phyloP scores from a whole-genome alignment of 2,329 filamentous ascomycete genomes.

The Alternaria gansuensis region DNA sequence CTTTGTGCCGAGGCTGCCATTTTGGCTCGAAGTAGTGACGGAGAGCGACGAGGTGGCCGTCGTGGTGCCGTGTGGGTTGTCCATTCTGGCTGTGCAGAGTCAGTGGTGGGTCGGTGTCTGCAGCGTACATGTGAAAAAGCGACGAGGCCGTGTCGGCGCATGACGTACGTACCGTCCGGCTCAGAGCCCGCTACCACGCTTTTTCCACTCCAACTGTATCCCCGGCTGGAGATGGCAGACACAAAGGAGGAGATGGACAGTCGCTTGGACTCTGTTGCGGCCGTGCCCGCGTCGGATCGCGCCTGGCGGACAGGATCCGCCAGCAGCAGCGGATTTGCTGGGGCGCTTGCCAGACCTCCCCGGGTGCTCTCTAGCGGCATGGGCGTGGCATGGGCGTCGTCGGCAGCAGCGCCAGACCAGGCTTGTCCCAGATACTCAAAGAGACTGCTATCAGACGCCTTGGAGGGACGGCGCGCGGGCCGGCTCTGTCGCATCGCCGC shows the following conservation, averaged over 20 bases:
- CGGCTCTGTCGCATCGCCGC: conserved; percentile 55
- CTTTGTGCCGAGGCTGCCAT: conserved; percentile 52
- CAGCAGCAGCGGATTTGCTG: conserved; percentile 46
- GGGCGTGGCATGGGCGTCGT: conserved; percentile 60
- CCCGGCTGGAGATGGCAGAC: conserved; percentile 65
- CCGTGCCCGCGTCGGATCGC: conserved; percentile 55
- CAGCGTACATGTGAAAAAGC: conserved; percentile 13
- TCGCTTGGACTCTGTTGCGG: conserved; percentile 65
- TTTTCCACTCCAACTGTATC: conserved; percentile 59
- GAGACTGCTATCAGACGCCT: conserved; percentile 57
- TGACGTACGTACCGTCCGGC: conserved; percentile 54
- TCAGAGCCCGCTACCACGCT: conserved; percentile 59
- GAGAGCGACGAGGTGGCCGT: conserved; percentile 57
- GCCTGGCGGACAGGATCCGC: conserved; percentile 60
- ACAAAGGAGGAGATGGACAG: conserved; percentile 76
- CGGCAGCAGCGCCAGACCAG: conserved; percentile 55
- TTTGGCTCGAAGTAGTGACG: conserved; percentile 57
- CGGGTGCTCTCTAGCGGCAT: conserved; percentile 42
- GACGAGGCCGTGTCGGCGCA: conserved; percentile 10
- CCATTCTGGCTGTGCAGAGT: conserved; percentile 37
- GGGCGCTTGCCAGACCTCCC: conserved; percentile 24
- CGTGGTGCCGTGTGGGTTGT: conserved; percentile 47
- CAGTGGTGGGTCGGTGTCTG: conserved; percentile 17
- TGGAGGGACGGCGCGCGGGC: conserved; percentile 53
- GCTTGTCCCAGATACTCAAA: conserved; percentile 36